Percentiles rank a stretch among this genome's conserved stretches.
Conservation (phyloP, 768 basidiomycete genomes). For the Boletus vermiculosoides region DNA sequence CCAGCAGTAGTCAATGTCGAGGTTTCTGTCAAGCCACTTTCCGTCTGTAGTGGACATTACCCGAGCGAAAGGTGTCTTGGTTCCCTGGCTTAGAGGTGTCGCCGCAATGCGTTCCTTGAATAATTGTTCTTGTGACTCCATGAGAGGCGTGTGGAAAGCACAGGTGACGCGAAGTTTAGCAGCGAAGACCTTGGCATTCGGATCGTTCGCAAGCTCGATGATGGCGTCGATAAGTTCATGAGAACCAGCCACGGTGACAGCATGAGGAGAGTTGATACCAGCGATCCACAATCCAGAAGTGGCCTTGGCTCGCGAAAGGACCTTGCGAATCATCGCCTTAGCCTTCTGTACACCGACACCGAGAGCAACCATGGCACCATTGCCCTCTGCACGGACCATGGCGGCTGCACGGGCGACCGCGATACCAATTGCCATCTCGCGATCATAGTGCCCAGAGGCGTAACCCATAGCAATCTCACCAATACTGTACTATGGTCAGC, state of each 20-base stretch:
- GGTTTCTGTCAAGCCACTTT: slow-evolving; percentile 30
- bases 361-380: slow-evolving; percentile 37
- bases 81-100: slow-evolving; percentile 21
- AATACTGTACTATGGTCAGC: slow-evolving; percentile 19
- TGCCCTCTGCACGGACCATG: slow-evolving; percentile 35
- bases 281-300: slow-evolving; percentile 34
- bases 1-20: slow-evolving; percentile 34
- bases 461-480: slow-evolving; percentile 40
- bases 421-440: slow-evolving; percentile 34
- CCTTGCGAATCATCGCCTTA: slow-evolving; percentile 33
- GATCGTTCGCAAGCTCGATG: slow-evolving; percentile 26
- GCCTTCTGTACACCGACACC: slow-evolving; percentile 35
- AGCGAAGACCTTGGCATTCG: slow-evolving; percentile 27
- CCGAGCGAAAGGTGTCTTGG: slow-evolving; percentile 19
- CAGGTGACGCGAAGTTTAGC: slow-evolving; percentile 32
- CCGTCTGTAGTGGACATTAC: slow-evolving; percentile 39
- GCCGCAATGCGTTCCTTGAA: slow-evolving; percentile 27
- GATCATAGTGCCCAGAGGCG: slow-evolving; percentile 37
- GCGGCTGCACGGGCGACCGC: slow-evolving; percentile 37
- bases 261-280: slow-evolving; percentile 37
- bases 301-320: slow-evolving; percentile 27
- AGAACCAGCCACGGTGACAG: slow-evolving; percentile 36
- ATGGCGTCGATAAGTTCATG: slow-evolving; percentile 34
- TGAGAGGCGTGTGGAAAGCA: slow-evolving; percentile 37
- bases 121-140: slow-evolving; percentile 33